phyloP scores from a whole-genome alignment of 768 basidiomycete genomes.

The Trametes cingulata region DNA sequence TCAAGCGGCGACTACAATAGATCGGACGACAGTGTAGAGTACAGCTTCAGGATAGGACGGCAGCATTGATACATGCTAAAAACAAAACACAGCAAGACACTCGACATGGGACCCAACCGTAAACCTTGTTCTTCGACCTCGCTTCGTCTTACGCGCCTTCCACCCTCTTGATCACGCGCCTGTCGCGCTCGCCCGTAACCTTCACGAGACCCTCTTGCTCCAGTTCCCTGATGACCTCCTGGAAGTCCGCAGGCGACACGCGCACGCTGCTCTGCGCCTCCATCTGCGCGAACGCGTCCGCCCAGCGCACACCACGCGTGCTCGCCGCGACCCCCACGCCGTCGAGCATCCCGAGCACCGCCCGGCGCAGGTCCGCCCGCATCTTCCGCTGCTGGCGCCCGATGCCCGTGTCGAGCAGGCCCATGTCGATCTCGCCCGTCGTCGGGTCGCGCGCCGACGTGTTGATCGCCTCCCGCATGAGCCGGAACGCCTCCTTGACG shows the following conservation, averaged over 20 bases:
- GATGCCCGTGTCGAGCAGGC: slow-evolving; percentile 91
- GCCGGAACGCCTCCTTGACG: slow-evolving; percentile 87
- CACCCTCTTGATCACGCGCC: slow-evolving; percentile 73
- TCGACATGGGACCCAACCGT: neutral
- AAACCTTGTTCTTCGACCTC: neutral
- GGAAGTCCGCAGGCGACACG: slow-evolving; percentile 79
- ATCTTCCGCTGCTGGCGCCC: slow-evolving; percentile 83
- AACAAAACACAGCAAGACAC: no score
- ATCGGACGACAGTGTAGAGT: no score
- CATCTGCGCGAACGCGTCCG: slow-evolving; percentile 75
- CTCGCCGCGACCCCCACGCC: slow-evolving; percentile 45
- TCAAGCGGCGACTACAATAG: no score
- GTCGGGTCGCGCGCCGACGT: slow-evolving; percentile 94
- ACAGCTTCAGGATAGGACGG: no score
- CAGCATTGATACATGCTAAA: no score
- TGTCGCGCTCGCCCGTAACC: slow-evolving; percentile 85
- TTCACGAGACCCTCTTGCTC: slow-evolving; percentile 88
- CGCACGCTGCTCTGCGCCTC: slow-evolving; percentile 83
- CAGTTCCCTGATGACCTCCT: slow-evolving; percentile 71
- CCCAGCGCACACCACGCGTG: slow-evolving; percentile 73
- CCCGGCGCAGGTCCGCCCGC: slow-evolving; percentile 87
- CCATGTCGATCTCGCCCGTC: slow-evolving; percentile 97
- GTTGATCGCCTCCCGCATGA: slow-evolving; percentile 96
- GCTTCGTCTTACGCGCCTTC: slow-evolving; percentile 38
- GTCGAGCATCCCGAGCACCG: slow-evolving; percentile 68